phyloP scores from a whole-genome alignment of 257 asterid species.

The Vinca minor region DNA sequence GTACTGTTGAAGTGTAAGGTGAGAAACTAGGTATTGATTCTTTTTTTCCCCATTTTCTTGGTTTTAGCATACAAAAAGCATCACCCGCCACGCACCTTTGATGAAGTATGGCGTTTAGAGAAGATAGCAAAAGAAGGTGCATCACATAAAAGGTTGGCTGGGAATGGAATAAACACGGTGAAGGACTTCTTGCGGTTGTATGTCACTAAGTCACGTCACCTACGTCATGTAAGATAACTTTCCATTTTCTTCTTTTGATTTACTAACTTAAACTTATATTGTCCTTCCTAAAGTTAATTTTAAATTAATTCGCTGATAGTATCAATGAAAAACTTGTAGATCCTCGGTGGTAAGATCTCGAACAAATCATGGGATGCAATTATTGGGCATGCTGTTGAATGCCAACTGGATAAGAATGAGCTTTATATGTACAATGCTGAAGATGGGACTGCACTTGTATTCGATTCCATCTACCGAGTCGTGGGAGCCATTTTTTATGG shows the following conservation, averaged over 20 bases:
- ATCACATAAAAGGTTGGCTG: slow-evolving; percentile 37
- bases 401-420: slow-evolving; percentile 40
- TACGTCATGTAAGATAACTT: slow-evolving; percentile 52
- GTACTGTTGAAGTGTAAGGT: too few relatives aligned
- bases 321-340: slow-evolving; percentile 44
- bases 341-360: slow-evolving; percentile 43
- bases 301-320: slow-evolving; percentile 18
- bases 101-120: slow-evolving; percentile 78
- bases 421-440: slow-evolving; percentile 30
- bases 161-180: slow-evolving; percentile 34
- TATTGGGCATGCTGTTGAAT: slow-evolving; percentile 43
- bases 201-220: slow-evolving; percentile 26
- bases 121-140: slow-evolving; percentile 77
- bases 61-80: slow-evolving; percentile 65
- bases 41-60: slow-evolving; percentile 11
- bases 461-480: slow-evolving; percentile 48
- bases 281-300: not conserved
- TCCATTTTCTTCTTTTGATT: slow-evolving; percentile 6
- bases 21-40: slow-evolving; percentile 11
- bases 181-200: slow-evolving; percentile 49
- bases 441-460: slow-evolving; percentile 32
- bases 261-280: not conserved
- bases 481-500: slow-evolving; percentile 54
- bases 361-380: slow-evolving; percentile 57
- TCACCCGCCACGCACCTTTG: slow-evolving; percentile 51